A percentile compares a stretch with the other conserved stretches of the same genome.
These are phyloP conservation scores for Trichosporon coremiiforme DNA, from an alignment of 1,284 basidiomycete genomes.

Conservation along the genomic window DNA sequence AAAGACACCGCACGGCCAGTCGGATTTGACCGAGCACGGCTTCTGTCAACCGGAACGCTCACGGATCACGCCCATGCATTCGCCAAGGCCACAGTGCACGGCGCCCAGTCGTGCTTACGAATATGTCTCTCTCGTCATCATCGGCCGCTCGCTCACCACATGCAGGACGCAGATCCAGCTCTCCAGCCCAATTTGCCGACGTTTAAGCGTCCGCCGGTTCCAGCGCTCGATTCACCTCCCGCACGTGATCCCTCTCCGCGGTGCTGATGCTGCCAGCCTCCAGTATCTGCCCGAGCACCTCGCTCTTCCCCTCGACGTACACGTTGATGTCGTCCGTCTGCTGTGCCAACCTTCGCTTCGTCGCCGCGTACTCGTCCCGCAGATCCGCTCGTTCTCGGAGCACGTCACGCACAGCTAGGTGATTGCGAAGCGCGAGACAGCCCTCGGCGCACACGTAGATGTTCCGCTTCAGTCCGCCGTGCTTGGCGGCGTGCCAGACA, in stretches of 20 bases:
- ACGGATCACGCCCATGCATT: neutral
- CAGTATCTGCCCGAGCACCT: conserved; percentile 17
- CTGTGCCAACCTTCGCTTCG: conserved; percentile 1
- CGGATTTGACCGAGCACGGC: conserved; percentile 2
- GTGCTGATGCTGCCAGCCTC: neutral
- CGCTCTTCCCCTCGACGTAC: conserved; percentile 21
- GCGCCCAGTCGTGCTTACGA: neutral
- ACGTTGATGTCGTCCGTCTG: conserved; percentile 9
- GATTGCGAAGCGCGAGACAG: conserved; percentile 25
- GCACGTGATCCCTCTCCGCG: conserved; percentile 6
- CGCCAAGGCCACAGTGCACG: neutral
- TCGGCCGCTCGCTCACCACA: no score
- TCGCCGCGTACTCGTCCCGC: conserved; percentile 28
- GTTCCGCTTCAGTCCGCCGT: conserved; percentile 12
- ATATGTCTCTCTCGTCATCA: neutral
- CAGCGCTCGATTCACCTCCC: conserved; percentile 7
- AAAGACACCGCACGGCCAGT: neutral
- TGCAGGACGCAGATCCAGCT: neutral
- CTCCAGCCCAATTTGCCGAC: neutral
- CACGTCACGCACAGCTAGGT: conserved; percentile 30
- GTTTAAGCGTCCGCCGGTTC: neutral
- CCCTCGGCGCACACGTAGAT: conserved; percentile 22
- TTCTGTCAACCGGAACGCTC: neutral
- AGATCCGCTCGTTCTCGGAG: conserved; percentile 26
- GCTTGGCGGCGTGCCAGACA: neutral